A percentile compares a stretch with the other conserved stretches of the same genome.
phyloP scores from a whole-genome alignment of 2,329 filamentous ascomycete species.

The Thelonectria blattea region DNA sequence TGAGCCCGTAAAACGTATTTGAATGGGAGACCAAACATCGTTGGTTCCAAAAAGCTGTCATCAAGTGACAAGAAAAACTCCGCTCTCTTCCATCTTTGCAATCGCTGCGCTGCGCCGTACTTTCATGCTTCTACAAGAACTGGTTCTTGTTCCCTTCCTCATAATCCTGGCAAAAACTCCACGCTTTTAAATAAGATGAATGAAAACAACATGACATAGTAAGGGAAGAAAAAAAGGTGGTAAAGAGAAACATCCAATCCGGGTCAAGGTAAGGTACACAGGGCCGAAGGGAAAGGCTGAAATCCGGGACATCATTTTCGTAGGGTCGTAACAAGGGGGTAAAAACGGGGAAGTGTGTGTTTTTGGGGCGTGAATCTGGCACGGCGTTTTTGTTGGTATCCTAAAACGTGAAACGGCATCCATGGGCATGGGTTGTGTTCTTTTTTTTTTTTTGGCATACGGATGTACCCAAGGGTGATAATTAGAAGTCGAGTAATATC shows the following conservation, averaged over 20 bases:
- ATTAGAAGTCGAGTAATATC: slow-evolving; percentile 24
- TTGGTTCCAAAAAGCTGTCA: slow-evolving; percentile 8
- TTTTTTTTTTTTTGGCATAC: no score
- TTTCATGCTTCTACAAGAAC: slow-evolving; percentile 39
- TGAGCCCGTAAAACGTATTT: slow-evolving; percentile 11
- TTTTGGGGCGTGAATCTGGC: slow-evolving; percentile 33
- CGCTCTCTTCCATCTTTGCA: slow-evolving; percentile 24
- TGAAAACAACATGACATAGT: slow-evolving; percentile 18
- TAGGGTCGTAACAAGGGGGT: slow-evolving; percentile 27
- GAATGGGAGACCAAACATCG: slow-evolving; percentile 3
- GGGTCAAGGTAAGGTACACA: slow-evolving; percentile 29
- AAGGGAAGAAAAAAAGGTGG: slow-evolving; percentile 4
- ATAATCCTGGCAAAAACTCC: slow-evolving; percentile 39
- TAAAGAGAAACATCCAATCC: slow-evolving; percentile 24
- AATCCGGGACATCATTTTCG: slow-evolving; percentile 37
- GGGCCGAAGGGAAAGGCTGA: slow-evolving; percentile 27
- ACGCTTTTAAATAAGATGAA: slow-evolving; percentile 36
- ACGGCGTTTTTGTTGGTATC: slow-evolving; percentile 24
- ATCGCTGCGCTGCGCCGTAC: slow-evolving; percentile 39
- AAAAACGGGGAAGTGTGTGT: no score
- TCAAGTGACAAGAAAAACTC: slow-evolving; percentile 21
- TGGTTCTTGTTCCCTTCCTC: slow-evolving; percentile 35
- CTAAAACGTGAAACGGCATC: slow-evolving; percentile 8
- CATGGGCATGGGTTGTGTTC: no score
- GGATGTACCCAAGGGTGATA: slow-evolving; percentile 16